phyloP scores from a whole-genome alignment of 306 rosid species.

The Medicago ruthenica region DNA sequence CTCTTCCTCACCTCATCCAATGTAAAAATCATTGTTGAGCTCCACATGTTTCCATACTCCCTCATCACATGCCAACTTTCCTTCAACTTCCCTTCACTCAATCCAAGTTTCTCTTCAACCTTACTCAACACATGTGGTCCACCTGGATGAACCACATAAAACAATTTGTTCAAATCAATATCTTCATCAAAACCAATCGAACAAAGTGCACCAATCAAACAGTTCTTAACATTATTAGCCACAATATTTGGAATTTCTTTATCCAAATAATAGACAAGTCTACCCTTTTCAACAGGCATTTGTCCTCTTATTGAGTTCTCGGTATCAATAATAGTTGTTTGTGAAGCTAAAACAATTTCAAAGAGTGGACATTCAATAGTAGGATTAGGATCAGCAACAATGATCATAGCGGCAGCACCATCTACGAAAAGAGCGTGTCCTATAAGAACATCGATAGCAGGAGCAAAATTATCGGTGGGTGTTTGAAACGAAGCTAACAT shows the following conservation, averaged over 20 bases:
- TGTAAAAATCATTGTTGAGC: conserved; percentile 6
- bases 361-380: not conserved
- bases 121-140: not conserved
- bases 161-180: conserved; percentile 31
- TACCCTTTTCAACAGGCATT: not conserved
- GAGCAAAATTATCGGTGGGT: not conserved
- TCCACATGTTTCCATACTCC: conserved; percentile 39
- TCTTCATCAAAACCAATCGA: not conserved
- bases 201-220: not conserved
- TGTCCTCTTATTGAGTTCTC: not conserved
- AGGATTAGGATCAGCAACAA: not conserved
- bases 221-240: conserved; percentile 9
- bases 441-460: not conserved
- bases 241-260: not conserved
- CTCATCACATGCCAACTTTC: conserved; percentile 25
- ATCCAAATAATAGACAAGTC: not conserved
- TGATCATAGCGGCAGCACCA: not conserved
- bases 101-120: conserved; percentile 30
- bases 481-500: not conserved
- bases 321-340: not conserved
- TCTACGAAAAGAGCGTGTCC: not conserved
- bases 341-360: conserved; percentile 2
- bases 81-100: conserved; percentile 14
- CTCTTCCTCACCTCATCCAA: conserved; percentile 45
- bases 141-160: conserved; percentile 34